These are phyloP conservation scores for barley (Hordeum vulgare) DNA, from an alignment of 176 grass and related monocot species.

Conservation along the genomic window MorexV3_pseudomolecules_assembly NC_058524.1:28127068-28127567, in stretches of 20 bases:
- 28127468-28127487: not conserved
- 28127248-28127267: not conserved
- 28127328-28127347: not conserved
- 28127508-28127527: not conserved
- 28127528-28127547: not conserved
- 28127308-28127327: not conserved
- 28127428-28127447: not conserved
- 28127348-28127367: not conserved
- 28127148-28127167: not conserved
- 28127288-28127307: not conserved
- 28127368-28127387: not conserved
- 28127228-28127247: not conserved
- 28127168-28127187: not conserved
- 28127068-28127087: not conserved
- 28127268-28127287: not conserved
- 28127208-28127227: not conserved
- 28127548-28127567: not conserved
- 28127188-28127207: not conserved
- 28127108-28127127: not conserved
- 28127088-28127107: not conserved
- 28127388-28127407: not conserved
- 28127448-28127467: not conserved
- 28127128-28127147: not conserved
- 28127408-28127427: not conserved
- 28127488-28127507: not conserved